phyloP scores from a whole-genome alignment of 352 stramenopile species.

The Phytophthora europaea region DNA sequence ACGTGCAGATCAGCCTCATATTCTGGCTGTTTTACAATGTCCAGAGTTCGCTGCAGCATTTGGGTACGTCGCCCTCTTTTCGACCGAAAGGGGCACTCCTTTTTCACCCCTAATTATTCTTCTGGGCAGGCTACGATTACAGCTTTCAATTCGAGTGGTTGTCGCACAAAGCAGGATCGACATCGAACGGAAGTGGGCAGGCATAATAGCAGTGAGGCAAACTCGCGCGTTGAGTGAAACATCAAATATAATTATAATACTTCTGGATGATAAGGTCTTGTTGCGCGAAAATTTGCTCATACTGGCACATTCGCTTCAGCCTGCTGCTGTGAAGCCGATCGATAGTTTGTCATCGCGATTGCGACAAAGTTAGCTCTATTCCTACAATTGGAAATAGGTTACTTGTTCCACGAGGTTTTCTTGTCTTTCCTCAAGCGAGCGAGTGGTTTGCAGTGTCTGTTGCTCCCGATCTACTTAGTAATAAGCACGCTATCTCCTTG shows the following conservation, averaged over 20 bases:
- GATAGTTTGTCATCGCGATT: no score
- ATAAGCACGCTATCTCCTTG: background rate
- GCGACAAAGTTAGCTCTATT: no score
- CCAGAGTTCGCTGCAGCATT: constrained; percentile 34
- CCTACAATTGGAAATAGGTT: no score
- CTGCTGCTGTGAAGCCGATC: no score
- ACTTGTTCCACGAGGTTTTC: no score
- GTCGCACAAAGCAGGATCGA: background rate
- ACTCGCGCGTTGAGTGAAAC: background rate
- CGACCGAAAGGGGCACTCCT: background rate
- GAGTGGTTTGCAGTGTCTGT: background rate
- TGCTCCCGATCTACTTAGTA: background rate
- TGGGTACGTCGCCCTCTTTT: constrained; percentile 16
- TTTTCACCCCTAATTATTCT: background rate
- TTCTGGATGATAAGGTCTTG: no score
- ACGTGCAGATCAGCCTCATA: constrained; percentile 41
- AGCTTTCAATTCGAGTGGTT: constrained; percentile 6
- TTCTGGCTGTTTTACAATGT: constrained; percentile 48
- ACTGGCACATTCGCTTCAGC: no score
- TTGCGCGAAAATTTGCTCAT: no score
- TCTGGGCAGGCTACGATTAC: constrained; percentile 1
- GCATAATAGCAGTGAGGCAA: background rate
- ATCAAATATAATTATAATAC: no score
- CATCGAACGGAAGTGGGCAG: background rate
- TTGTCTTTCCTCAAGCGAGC: background rate